Evolutionary conservation across 2,329 filamentous ascomycete genomes (phyloP).

Genomic region (Neonectria sp.): DNA sequence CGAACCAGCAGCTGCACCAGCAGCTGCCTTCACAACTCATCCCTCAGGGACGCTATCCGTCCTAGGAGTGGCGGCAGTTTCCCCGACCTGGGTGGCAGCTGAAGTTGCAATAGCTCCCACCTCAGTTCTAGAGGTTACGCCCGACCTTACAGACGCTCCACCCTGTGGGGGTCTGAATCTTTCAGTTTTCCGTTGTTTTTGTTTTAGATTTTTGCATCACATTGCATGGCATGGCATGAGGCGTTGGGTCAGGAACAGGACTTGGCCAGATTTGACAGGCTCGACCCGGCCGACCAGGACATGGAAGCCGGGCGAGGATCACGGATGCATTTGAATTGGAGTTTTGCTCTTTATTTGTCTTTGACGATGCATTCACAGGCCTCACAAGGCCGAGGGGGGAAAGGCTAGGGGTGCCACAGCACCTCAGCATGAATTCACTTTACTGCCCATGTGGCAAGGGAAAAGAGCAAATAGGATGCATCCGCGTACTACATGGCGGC

Average conservation of each 20-base stretch:
- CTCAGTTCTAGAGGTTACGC: slow-evolving; percentile 19
- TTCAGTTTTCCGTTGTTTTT: slow-evolving; percentile 34
- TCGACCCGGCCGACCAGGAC: slow-evolving; percentile 17
- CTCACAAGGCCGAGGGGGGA: slow-evolving; percentile 11
- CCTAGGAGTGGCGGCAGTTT: slow-evolving; percentile 51
- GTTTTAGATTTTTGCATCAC: slow-evolving; percentile 41
- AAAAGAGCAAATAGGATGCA: slow-evolving; percentile 6
- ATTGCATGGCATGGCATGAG: slow-evolving; percentile 50
- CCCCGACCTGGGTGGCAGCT: slow-evolving; percentile 11
- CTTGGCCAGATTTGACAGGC: slow-evolving; percentile 19
- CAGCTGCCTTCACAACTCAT: slow-evolving; percentile 44
- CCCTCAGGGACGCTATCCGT: slow-evolving; percentile 53
- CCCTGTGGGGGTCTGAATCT: slow-evolving; percentile 17
- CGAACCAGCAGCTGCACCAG: slow-evolving; percentile 35
- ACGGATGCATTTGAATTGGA: slow-evolving; percentile 31
- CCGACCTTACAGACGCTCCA: slow-evolving; percentile 20
- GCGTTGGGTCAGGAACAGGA: slow-evolving; percentile 48
- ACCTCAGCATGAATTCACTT: slow-evolving; percentile 9
- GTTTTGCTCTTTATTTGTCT: slow-evolving; percentile 19
- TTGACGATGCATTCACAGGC: slow-evolving; percentile 17
- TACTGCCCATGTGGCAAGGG: slow-evolving; percentile 8
- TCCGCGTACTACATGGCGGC: slow-evolving; percentile 8
- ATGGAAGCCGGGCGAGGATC: slow-evolving; percentile 16
- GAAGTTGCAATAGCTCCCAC: slow-evolving; percentile 8
- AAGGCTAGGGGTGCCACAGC: slow-evolving; percentile 14